Evolutionary conservation across 768 basidiomycete genomes (phyloP).

Genomic region (Epithele typhae): DNA sequence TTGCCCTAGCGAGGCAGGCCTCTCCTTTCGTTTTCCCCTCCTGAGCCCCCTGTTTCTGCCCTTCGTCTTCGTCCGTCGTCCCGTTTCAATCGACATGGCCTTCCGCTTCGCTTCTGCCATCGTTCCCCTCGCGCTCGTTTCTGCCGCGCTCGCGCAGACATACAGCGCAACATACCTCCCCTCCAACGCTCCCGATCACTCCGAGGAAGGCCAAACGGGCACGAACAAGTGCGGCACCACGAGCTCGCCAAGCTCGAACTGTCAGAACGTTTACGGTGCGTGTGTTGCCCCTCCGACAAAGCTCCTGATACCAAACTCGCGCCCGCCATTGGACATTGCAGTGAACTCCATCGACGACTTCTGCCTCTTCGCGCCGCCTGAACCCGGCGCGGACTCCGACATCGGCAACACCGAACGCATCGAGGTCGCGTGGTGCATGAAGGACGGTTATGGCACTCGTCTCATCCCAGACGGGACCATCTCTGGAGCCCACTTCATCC

Average conservation of each 20-base stretch:
- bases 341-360: conserved; percentile 60
- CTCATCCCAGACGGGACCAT: conserved; percentile 73
- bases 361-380: conserved; percentile 49
- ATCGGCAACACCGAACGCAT: conserved; percentile 60
- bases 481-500: conserved; percentile 60
- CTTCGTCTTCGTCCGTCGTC: neutral
- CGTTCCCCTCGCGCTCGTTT: conserved; percentile 12
- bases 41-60: neutral
- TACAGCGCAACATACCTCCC: conserved; percentile 48
- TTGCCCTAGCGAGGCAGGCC: no score
- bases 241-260: conserved; percentile 51
- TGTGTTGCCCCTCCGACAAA: neutral
- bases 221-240: conserved; percentile 62
- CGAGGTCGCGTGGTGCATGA: conserved; percentile 51
- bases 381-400: conserved; percentile 43
- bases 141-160: conserved; percentile 25
- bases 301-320: neutral
- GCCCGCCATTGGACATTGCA: conserved; percentile 17
- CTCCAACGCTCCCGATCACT: conserved; percentile 40
- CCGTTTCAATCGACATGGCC: neutral
- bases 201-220: conserved; percentile 57
- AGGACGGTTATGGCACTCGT: conserved; percentile 56
- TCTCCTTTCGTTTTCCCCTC: no score
- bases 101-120: conserved; percentile 5
- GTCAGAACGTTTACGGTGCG: conserved; percentile 64